phyloP scores from a whole-genome alignment of 352 stramenopile species.

The Nothophytophthora sp. region DNA sequence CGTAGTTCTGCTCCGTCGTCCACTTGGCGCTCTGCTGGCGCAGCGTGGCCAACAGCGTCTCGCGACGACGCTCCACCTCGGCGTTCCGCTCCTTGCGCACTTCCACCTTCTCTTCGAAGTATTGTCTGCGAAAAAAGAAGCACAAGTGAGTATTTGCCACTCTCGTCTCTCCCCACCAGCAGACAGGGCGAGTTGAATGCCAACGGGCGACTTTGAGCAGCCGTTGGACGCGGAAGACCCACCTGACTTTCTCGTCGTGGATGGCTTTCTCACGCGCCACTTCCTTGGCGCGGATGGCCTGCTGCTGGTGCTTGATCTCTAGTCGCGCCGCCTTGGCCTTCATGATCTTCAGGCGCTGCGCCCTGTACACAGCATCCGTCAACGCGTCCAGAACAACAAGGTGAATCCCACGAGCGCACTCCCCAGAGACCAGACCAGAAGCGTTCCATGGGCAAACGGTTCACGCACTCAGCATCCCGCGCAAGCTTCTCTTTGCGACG shows the following conservation, averaged over 20 bases:
- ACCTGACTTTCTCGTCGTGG: constrained; percentile 80
- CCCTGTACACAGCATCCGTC: constrained; percentile 38
- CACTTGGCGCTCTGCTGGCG: constrained; percentile 64
- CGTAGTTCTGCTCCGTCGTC: constrained; percentile 73
- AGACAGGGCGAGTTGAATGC: background rate
- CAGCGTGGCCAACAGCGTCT: constrained; percentile 63
- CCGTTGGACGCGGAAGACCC: constrained; percentile 7
- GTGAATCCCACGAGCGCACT: background rate
- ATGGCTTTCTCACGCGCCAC: constrained; percentile 78
- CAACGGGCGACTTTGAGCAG: background rate
- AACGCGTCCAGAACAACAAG: background rate
- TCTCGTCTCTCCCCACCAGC: background rate
- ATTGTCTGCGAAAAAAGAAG: constrained; percentile 34
- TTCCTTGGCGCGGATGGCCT: constrained; percentile 81
- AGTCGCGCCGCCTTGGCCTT: constrained; percentile 87
- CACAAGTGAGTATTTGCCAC: background rate
- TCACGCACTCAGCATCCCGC: constrained; percentile 78
- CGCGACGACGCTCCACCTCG: constrained; percentile 68
- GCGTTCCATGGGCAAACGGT: background rate
- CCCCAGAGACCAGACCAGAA: background rate
- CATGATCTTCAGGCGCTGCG: constrained; percentile 82
- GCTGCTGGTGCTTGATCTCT: constrained; percentile 87
- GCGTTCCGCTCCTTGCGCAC: constrained; percentile 62
- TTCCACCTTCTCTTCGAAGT: constrained; percentile 81
- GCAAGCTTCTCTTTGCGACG: constrained; percentile 78